Percentiles rank a stretch among this genome's conserved stretches.
phyloP scores from a whole-genome alignment of 345 rosid species.

The Citrus inodora region DNA sequence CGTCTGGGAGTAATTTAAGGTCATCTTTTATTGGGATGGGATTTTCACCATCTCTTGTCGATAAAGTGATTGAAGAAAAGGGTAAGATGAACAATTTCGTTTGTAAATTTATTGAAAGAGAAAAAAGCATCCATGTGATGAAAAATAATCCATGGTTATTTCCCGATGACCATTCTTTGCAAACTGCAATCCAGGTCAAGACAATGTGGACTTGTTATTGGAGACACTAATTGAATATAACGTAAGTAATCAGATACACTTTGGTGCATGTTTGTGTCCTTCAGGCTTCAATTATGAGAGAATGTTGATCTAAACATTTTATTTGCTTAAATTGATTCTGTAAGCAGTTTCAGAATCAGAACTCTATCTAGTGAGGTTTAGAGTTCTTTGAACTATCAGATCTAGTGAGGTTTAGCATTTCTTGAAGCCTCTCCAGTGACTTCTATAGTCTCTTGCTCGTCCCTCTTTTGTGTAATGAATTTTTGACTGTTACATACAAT shows the following conservation, averaged over 20 bases:
- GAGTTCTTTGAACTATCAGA: background rate
- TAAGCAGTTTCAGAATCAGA: background rate
- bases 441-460: background rate
- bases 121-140: background rate
- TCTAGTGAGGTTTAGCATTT: background rate
- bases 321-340: background rate
- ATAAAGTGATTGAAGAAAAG: slow-evolving; percentile 68
- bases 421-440: background rate
- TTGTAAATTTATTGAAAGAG: slow-evolving; percentile 2
- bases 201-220: slow-evolving; percentile 57
- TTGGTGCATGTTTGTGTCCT: background rate
- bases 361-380: background rate
- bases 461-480: background rate
- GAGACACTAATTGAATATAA: slow-evolving; percentile 56
- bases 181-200: slow-evolving; percentile 54
- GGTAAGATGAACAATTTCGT: slow-evolving; percentile 34
- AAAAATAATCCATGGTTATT: background rate
- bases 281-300: background rate
- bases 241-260: slow-evolving; percentile 30
- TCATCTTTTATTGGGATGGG: slow-evolving; percentile 81
- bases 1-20: slow-evolving; percentile 64
- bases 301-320: background rate
- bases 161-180: slow-evolving; percentile 15
- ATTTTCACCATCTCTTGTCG: slow-evolving; percentile 58
- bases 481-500: background rate